phyloP scores from a whole-genome alignment of 2,329 filamentous ascomycete species.

The Capronia coronata region DNA sequence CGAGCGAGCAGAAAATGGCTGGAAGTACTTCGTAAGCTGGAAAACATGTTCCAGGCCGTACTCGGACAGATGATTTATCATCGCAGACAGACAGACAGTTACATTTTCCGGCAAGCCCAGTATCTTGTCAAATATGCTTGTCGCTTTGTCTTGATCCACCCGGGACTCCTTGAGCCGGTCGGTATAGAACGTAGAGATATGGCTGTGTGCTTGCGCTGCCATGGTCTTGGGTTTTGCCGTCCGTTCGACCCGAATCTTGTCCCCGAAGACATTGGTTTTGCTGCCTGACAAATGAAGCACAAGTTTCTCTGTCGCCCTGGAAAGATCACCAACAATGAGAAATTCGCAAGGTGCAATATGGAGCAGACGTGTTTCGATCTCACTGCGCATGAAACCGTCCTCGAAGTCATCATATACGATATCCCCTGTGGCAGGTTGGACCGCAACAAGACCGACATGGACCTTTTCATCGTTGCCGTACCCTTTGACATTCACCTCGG shows the following conservation, averaged over 20 bases:
- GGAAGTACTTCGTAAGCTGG: slow-evolving; percentile 92
- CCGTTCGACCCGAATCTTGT: slow-evolving; percentile 78
- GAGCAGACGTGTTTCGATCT: slow-evolving; percentile 88
- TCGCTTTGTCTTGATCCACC: slow-evolving; percentile 50
- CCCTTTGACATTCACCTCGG: slow-evolving; percentile 72
- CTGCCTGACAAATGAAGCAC: slow-evolving; percentile 83
- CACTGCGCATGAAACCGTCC: slow-evolving; percentile 93
- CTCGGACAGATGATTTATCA: slow-evolving; percentile 88
- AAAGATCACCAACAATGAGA: slow-evolving; percentile 82
- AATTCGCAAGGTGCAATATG: slow-evolving; percentile 97
- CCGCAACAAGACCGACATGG: slow-evolving; percentile 81
- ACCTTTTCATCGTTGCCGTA: slow-evolving; percentile 89
- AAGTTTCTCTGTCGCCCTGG: slow-evolving; percentile 85
- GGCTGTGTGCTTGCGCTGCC: slow-evolving; percentile 75
- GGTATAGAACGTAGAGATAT: slow-evolving; percentile 89
- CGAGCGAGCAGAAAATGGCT: slow-evolving; percentile 85
- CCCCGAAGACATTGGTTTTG: slow-evolving; percentile 86
- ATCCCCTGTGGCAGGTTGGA: slow-evolving; percentile 91
- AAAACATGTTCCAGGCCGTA: slow-evolving; percentile 95
- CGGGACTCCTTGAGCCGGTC: slow-evolving; percentile 64
- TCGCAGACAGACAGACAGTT: slow-evolving; percentile 86
- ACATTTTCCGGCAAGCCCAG: slow-evolving; percentile 77
- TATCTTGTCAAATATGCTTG: slow-evolving; percentile 73
- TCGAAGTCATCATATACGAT: slow-evolving; percentile 95
- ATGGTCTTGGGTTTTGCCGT: slow-evolving; percentile 70